Evolutionary conservation across 768 basidiomycete genomes (phyloP).

Genomic region (Pulveroboletus sp.): DNA sequence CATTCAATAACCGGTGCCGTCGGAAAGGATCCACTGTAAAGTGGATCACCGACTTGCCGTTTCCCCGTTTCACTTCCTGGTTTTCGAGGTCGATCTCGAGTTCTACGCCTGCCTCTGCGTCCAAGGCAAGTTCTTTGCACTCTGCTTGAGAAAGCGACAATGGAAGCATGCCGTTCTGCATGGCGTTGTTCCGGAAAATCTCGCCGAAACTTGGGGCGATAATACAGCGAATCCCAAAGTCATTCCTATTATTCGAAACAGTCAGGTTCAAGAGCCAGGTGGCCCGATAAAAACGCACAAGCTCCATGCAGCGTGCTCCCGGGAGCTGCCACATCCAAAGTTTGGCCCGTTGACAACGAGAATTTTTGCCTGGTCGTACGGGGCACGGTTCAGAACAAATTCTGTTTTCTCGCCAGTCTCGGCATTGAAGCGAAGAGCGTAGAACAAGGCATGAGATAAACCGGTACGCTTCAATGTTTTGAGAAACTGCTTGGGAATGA

Average conservation of each 20-base stretch:
- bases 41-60: slow-evolving; percentile 67
- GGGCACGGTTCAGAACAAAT: slow-evolving; percentile 80
- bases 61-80: slow-evolving; percentile 70
- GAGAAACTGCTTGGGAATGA: slow-evolving; percentile 92
- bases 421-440: slow-evolving; percentile 73
- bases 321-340: slow-evolving; percentile 89
- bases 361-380: slow-evolving; percentile 73
- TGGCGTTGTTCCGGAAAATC: slow-evolving; percentile 85
- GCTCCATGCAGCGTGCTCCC: slow-evolving; percentile 90
- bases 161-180: slow-evolving; percentile 94
- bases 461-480: slow-evolving; percentile 91
- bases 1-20: slow-evolving; percentile 90
- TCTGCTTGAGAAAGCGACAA: slow-evolving; percentile 66
- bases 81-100: slow-evolving; percentile 85
- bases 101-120: slow-evolving; percentile 73
- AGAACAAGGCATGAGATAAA: slow-evolving; percentile 80
- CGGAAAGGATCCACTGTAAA: slow-evolving; percentile 91
- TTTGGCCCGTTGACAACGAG: slow-evolving; percentile 84
- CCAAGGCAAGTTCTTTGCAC: slow-evolving; percentile 69
- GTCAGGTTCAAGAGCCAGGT: slow-evolving; percentile 2
- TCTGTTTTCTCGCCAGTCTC: slow-evolving; percentile 78
- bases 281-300: slow-evolving; percentile 46
- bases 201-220: slow-evolving; percentile 90
- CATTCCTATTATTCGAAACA: slow-evolving; percentile 47
- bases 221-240: slow-evolving; percentile 87